Base-by-base conservation (phyloP, 495 filamentous ascomycete species). In the Lasiosphaeria ovina region DNA sequence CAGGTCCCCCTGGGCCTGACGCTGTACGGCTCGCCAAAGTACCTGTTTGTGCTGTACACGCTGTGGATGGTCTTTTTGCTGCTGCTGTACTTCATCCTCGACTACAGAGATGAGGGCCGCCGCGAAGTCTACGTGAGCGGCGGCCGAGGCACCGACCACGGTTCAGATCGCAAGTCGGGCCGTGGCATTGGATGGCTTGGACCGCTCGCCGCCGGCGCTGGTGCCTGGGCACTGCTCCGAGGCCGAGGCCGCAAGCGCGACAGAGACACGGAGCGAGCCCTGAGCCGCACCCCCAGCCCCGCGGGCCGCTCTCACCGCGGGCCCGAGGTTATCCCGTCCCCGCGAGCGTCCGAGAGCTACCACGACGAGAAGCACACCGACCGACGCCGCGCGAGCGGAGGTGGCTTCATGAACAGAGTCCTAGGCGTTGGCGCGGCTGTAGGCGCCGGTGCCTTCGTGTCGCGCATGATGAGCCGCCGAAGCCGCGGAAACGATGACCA, bases 1-100 rank as follows among this genome's bases (percentile, higher is more conserved):
- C 95, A 98, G 71, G 86, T 98, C 33, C 90, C 93, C 1, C 77
- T 98, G 1, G 94, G 94, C 0, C 81, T 98, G 53, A 93, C 92
- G 4, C 81, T 98, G 10, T 98, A 97, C 66, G 94, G 94, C 14
- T 94, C 92, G 36, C 94, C 95, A 12, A 85, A 89, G 70, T 76
- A 77, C 11, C 77, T 91, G 0, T 98, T 98, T 70, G 87, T 98
- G 58, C 77, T 97, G 4, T 98, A 87, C 67, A 79, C 93, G 0
- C 60, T 97, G 1, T 89, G 83, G 66, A 87, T 84, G 66, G 86
- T 83, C 10, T 79, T 84, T 14, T 76, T 93, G 10, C 59, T 95
- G 5, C 58, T 89, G 1, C 59, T 79, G 14, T 95, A 88, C 71
- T 92, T 96, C 62, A 75, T 92, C 35, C 77, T 96, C 9, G 86